phyloP scores from a whole-genome alignment of 1,139 yeast genomes.

The Kodamaea arcana region DNA sequence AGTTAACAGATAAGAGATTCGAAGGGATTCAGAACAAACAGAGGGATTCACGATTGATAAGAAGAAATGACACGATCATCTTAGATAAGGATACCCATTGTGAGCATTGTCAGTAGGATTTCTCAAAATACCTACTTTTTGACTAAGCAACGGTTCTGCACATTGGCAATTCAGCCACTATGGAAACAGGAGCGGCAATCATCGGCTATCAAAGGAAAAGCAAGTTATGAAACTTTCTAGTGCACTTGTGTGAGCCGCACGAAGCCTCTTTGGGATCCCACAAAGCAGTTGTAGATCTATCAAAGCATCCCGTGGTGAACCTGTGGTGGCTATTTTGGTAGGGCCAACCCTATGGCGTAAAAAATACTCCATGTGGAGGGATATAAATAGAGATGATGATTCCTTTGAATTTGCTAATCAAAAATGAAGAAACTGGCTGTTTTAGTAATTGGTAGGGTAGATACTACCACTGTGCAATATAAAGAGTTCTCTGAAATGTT shows the following conservation, averaged over 20 bases:
- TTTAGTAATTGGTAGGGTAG: slow-evolving; percentile 43
- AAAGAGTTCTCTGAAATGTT: slow-evolving; percentile 32
- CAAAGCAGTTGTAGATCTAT: not conserved
- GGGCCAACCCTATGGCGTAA: too few relatives aligned
- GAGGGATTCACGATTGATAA: too few relatives aligned
- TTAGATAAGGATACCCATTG: too few relatives aligned
- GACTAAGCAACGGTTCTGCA: not conserved
- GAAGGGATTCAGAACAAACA: too few relatives aligned
- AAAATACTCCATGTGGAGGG: too few relatives aligned
- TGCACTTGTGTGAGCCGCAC: not conserved
- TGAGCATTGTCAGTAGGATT: too few relatives aligned
- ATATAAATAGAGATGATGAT: not conserved
- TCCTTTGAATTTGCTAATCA: not conserved
- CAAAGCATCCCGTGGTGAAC: not conserved
- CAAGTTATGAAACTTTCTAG: not conserved
- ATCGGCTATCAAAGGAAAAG: not conserved
- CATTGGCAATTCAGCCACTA: too few relatives aligned
- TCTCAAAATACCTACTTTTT: not conserved
- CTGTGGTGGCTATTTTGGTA: not conserved
- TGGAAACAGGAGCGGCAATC: not conserved
- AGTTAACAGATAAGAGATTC: too few relatives aligned
- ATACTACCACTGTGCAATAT: slow-evolving; percentile 34
- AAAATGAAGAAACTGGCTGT: slow-evolving; percentile 30
- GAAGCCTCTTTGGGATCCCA: not conserved
- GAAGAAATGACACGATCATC: too few relatives aligned